Evolutionary conservation across 441 rosid genomes (phyloP), one percentile per base, ranked within the genome.

Genomic region (Heliophila coronopifolia): DNA sequence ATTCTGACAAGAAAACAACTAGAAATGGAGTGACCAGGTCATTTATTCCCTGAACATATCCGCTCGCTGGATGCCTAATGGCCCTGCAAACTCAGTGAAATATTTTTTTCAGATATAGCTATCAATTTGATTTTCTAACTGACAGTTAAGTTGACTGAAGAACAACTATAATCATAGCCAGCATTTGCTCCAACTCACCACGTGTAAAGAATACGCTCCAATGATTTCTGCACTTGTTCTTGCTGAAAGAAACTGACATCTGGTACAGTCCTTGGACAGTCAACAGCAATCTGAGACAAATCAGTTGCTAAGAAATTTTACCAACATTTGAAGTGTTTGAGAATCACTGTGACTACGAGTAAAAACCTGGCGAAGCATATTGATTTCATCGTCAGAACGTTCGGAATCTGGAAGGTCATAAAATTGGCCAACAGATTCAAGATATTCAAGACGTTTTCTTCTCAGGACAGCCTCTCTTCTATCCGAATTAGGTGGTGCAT

Each of bases 401-500:
- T 92, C 97, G 8, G 88, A 64, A 44, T 88, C 97, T 9, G 90
- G 88, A 63, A 92, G 82, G 63, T 92, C 95, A 71, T 92, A 88
- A 72, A 83, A 88, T 37, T 92, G 97, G 64, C 84, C 75, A 61
- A 87, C 95, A 70, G 84, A 88, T 45, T 92, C 99, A 59, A 88
- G 87, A 76, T 88, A 92, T 72, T 92, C 99, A 11, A 75, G 72
- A 27, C 95, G 87, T 70, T 92, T 92, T 67, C 95, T 88, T 71
- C 80, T 78, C 51, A 88, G 69, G 70, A 81, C 86, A 59, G 80
- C 90, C 72, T 88, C 94, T 87, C 97, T 81, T 83, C 97, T 84
- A 83, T 92, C 99, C 78, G 97, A 85, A 80, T 92, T 91, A 83
- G 98, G 78, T 62, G 98, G 90, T 91, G 95, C 96, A 82, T 84